These are phyloP conservation scores for Nemania sp. DNA, from an alignment of 2,329 filamentous ascomycete genomes.

Conservation along the genomic window DNA sequence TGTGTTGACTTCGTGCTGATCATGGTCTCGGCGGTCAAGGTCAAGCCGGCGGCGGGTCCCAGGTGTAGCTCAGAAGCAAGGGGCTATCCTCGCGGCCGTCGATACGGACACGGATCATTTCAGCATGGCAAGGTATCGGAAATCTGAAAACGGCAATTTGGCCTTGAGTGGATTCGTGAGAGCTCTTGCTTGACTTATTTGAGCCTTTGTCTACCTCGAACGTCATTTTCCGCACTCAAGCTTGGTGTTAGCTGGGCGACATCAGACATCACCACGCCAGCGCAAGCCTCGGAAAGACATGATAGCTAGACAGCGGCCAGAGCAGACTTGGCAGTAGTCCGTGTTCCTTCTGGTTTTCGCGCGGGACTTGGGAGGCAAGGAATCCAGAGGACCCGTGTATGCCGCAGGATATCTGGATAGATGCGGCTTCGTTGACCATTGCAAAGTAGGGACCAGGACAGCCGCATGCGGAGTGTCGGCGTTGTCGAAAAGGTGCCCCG, in stretches of 20 bases:
- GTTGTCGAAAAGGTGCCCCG: too few relatives aligned
- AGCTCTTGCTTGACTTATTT: slow-evolving; percentile 51
- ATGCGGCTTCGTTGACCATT: too few relatives aligned
- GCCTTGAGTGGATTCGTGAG: slow-evolving; percentile 56
- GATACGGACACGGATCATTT: slow-evolving; percentile 67
- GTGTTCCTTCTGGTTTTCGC: neutral
- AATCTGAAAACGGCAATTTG: slow-evolving; percentile 52
- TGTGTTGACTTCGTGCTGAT: slow-evolving; percentile 80
- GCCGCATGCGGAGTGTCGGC: too few relatives aligned
- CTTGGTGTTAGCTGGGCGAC: slow-evolving; percentile 57
- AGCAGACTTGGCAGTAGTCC: slow-evolving; percentile 28
- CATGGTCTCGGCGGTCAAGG: slow-evolving; percentile 77
- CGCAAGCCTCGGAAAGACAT: slow-evolving; percentile 60
- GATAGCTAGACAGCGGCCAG: slow-evolving; percentile 57
- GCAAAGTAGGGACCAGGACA: too few relatives aligned
- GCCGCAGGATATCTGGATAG: too few relatives aligned
- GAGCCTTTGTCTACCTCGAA: slow-evolving; percentile 42
- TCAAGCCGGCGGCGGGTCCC: slow-evolving; percentile 79
- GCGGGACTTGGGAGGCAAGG: neutral
- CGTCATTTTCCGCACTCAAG: slow-evolving; percentile 52
- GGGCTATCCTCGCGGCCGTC: slow-evolving; percentile 75
- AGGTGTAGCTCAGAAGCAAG: too few relatives aligned
- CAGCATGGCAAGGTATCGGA: slow-evolving; percentile 46
- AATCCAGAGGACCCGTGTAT: too few relatives aligned
- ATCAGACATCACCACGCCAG: slow-evolving; percentile 62